Conservation (phyloP, 129 eudicot genomes). For the Lactuca sativa region DNA sequence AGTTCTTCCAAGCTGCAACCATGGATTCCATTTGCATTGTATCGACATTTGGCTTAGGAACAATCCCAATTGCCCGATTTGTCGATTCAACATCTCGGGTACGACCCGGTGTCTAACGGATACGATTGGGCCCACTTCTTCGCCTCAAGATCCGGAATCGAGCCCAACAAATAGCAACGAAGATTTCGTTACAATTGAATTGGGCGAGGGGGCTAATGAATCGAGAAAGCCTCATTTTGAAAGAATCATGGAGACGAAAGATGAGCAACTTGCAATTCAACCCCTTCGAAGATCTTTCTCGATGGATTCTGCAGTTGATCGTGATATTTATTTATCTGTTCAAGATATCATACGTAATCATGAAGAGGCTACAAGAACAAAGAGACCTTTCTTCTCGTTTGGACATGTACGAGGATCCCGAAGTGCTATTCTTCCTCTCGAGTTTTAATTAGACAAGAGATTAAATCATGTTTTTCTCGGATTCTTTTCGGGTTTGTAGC, state of each 20-base stretch:
- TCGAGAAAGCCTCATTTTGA: conserved; percentile 49
- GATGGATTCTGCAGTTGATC: conserved; percentile 85
- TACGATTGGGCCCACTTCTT: conserved; percentile 63
- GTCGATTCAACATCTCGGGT: conserved; percentile 74
- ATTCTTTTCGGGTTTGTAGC: conserved; percentile 17
- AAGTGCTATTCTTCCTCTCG: conserved; percentile 63
- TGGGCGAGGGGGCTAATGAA: conserved; percentile 44
- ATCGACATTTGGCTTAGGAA: conserved; percentile 84
- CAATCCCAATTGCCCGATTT: conserved; percentile 86
- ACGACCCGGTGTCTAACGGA: conserved; percentile 36
- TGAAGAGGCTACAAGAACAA: conserved; percentile 58
- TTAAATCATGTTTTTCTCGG: conserved; percentile 6
- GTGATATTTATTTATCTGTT: conserved; percentile 47
- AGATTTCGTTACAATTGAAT: conserved; percentile 71
- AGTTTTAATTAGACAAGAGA: conserved; percentile 26
- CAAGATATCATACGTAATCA: conserved; percentile 65
- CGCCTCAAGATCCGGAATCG: conserved; percentile 61
- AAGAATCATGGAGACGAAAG: conserved; percentile 41
- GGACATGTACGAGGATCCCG: conserved; percentile 75
- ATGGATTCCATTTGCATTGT: conserved; percentile 85
- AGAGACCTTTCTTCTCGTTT: conserved; percentile 66
- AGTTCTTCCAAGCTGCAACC: conserved; percentile 75
- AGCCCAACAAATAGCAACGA: conserved; percentile 43
- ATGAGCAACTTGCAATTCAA: conserved; percentile 49
- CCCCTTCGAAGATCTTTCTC: conserved; percentile 84